Conservation (phyloP, 495 filamentous ascomycete species). For the Trypethelium eluteriae region DNA sequence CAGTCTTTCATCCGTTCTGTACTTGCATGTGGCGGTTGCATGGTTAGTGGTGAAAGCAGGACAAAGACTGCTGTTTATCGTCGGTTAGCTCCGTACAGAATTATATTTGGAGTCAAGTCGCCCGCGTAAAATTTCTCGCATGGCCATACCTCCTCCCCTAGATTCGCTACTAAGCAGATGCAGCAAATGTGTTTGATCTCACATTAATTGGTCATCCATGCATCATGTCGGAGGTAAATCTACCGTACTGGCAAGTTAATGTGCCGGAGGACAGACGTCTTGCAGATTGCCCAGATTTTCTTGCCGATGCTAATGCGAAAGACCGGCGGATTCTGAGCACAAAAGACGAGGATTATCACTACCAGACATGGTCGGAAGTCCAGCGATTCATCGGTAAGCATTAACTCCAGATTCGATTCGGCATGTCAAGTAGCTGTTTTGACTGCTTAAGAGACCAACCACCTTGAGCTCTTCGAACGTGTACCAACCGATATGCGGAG, state of each 20-base stretch:
- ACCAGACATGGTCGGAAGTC: slow-evolving; percentile 57
- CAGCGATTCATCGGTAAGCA: slow-evolving; percentile 48
- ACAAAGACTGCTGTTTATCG: too few relatives aligned
- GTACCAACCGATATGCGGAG: slow-evolving; percentile 63
- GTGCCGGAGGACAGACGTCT: slow-evolving; percentile 54
- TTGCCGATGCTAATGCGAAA: slow-evolving; percentile 49
- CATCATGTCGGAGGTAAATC: background rate
- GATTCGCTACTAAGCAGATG: too few relatives aligned
- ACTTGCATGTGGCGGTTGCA: too few relatives aligned
- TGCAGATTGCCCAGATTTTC: slow-evolving; percentile 59
- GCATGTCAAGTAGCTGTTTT: background rate
- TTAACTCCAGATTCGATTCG: background rate
- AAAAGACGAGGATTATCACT: slow-evolving; percentile 51
- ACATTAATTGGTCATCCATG: background rate
- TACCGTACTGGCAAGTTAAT: slow-evolving; percentile 77
- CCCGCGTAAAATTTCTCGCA: too few relatives aligned
- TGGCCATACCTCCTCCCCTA: too few relatives aligned
- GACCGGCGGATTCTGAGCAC: slow-evolving; percentile 57
- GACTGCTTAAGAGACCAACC: slow-evolving; percentile 44
- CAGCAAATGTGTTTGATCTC: background rate
- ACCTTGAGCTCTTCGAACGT: slow-evolving; percentile 65
- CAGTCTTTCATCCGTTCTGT: too few relatives aligned
- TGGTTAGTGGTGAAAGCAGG: too few relatives aligned
- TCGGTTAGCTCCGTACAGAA: too few relatives aligned
- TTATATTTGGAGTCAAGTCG: too few relatives aligned